A percentile compares a stretch with the other conserved stretches of the same genome.
phyloP scores from a whole-genome alignment of 768 basidiomycete species.

The Auricularia sp. region DNA sequence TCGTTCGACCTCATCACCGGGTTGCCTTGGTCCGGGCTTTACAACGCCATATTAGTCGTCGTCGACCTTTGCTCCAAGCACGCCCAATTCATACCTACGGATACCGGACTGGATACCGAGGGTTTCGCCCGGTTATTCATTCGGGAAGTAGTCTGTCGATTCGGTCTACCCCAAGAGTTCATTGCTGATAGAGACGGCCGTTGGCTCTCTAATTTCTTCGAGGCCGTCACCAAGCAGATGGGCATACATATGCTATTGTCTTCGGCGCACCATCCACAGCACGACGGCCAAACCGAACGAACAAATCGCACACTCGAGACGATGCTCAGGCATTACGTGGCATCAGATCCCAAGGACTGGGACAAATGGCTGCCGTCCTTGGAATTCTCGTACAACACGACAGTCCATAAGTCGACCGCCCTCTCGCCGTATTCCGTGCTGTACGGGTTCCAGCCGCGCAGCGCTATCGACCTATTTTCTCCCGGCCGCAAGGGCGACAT shows the following conservation, averaged over 20 bases:
- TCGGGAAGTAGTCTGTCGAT: slow-evolving; percentile 1
- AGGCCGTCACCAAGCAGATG: not conserved
- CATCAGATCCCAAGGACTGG: slow-evolving; percentile 33
- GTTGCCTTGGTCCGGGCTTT: no score
- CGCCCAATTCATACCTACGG: no score
- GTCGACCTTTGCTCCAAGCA: no score
- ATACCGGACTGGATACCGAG: not conserved
- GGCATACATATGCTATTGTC: not conserved
- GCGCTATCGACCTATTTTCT: not conserved
- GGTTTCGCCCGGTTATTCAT: slow-evolving; percentile 8
- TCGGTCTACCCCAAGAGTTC: not conserved
- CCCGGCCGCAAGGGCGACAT: not conserved
- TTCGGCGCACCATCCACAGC: slow-evolving; percentile 33
- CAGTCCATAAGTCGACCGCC: slow-evolving; percentile 23
- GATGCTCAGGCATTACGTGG: slow-evolving; percentile 8
- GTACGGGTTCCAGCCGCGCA: slow-evolving; percentile 21
- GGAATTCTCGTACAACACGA: slow-evolving; percentile 34
- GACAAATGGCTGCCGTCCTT: slow-evolving; percentile 29
- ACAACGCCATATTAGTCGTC: no score
- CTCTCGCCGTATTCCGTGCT: slow-evolving; percentile 31
- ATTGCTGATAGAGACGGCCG: not conserved
- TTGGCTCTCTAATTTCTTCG: not conserved
- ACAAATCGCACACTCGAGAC: slow-evolving; percentile 18
- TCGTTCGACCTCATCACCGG: no score
- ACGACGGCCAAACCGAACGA: slow-evolving; percentile 30